Base-by-base conservation (phyloP, 768 basidiomycete species). In the Suillus luteus region DNA sequence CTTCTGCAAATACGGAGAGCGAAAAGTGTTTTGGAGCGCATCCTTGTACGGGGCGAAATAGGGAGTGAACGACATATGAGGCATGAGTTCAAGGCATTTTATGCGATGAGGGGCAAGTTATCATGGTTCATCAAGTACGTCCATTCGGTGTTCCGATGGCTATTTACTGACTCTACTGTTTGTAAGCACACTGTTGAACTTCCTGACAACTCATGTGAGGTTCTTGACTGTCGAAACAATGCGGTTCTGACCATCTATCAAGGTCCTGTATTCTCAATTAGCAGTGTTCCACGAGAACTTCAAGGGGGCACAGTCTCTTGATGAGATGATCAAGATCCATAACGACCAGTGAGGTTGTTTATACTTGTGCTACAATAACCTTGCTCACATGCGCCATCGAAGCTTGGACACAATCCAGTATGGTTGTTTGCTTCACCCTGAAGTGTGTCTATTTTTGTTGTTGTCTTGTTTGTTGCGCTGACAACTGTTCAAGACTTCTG, bases 91-190 rank as follows among this genome's bases (percentile, higher is more conserved):
- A 93, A 91, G 75, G 81, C 81, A 15, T 87, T 93, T 68, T 92
- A 91, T 71, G 89, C 89, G 0, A 84, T 92, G 81, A 78, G 92
- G 65, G 86, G 87, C 67, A 86, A 88, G 62, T 68, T 95, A 64
- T 89, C 89, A 63, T 95, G 93, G 93, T 91, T 93, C 68, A 83
- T 91, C 72, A 92, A 91, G 92, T 93, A 70, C 68, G 89, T 82
- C n/a, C 10, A 19, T 12, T 55, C 5, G 4, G 40, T 31, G 35
- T 38, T 40, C 5, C 11, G 22, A 15, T 38, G 7, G 55, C 43
- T 54, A 66, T 33, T 69, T 14, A 15, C 19, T 57, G 37, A 40
- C 41, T 44, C 19, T 48, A n/a, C 64, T 52, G 66, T 57, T 44
- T 51, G 17, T 64, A 91, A 57, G 91, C 67, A 84, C 84, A 0